Evolutionary conservation across 495 filamentous ascomycete species (phyloP).

Genomic region (Penicillium flavigenum): DNA sequence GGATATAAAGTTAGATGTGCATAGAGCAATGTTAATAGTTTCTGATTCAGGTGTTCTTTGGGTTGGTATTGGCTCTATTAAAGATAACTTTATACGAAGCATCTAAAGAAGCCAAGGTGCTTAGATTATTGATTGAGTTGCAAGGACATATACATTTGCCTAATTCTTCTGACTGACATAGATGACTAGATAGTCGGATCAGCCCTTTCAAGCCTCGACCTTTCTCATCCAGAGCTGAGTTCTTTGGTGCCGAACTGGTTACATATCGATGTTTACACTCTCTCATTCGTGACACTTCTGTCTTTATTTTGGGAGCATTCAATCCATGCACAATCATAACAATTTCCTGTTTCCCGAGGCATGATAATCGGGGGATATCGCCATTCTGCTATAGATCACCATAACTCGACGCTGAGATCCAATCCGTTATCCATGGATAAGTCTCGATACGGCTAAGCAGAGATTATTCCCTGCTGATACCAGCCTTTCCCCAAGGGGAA

Average conservation of each 20-base stretch:
- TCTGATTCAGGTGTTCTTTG: background rate
- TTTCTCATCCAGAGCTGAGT: too few relatives aligned
- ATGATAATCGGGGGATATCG: too few relatives aligned
- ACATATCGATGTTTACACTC: too few relatives aligned
- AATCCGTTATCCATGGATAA: background rate
- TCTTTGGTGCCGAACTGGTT: too few relatives aligned
- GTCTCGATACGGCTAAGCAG: background rate
- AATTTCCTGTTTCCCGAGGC: too few relatives aligned
- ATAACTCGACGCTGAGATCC: background rate
- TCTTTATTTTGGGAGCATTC: too few relatives aligned
- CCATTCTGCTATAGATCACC: too few relatives aligned
- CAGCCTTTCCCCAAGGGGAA: background rate
- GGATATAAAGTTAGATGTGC: background rate
- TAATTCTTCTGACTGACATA: background rate
- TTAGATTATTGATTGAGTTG: background rate
- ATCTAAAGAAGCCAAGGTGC: background rate
- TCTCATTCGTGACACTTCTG: too few relatives aligned
- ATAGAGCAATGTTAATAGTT: conserved; percentile 11
- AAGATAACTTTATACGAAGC: background rate
- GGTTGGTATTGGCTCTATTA: background rate
- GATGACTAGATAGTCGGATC: background rate
- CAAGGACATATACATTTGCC: background rate
- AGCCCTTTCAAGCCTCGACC: too few relatives aligned
- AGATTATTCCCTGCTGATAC: background rate
- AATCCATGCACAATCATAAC: too few relatives aligned